Evolutionary conservation across 352 stramenopile genomes (phyloP), one percentile per base, ranked within the genome.

Genomic region (Phytopythium cucurbitacearum): DNA sequence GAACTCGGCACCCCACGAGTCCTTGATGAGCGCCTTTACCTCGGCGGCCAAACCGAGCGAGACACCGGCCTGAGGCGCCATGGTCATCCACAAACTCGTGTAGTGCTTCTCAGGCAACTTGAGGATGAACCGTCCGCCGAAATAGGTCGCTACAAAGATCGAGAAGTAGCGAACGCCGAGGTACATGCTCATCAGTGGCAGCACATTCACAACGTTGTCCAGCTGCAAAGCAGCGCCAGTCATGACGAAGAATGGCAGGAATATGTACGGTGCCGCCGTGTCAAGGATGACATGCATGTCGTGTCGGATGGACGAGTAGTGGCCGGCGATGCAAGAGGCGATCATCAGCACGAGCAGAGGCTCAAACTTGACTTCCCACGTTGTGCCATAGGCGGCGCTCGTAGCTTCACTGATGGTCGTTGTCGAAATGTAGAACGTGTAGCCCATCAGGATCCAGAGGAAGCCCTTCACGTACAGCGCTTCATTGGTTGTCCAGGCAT

Each of bases 221-320:
- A 88, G 69, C 56, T 86, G 76, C 50, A 88, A 58, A 3, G 70
- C 69, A 4, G 77, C 77, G 2, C 77, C 77, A 1, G 77, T 88
- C 74, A 88, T 85, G 37, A 85, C 73, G 65, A 88, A 88, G 62
- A 88, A 88, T 7, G 77, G 77, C 53, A 88, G 51, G 48, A 88
- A 85, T 21, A 88, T 75, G 63, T 83, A 88, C 8, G 77, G 77
- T 50, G 74, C 76, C 10, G 74, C 72, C 1, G 67, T 80, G 40
- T 87, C 76, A 12, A 87, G 56, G 46, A 87, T 87, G 45, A 84
- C 71, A 59, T 87, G 76, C 76, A 87, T 87, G 48, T 87, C 71
- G 36, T 79, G 76, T 34, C 76, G 71, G 46, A 87, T 87, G 7
- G 60, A 59, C 12, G 61, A 41, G 51, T 80, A 76, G 56, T 87